Base-by-base conservation (phyloP, 1,284 basidiomycete genomes). In the Cerioporus squamosus region DNA sequence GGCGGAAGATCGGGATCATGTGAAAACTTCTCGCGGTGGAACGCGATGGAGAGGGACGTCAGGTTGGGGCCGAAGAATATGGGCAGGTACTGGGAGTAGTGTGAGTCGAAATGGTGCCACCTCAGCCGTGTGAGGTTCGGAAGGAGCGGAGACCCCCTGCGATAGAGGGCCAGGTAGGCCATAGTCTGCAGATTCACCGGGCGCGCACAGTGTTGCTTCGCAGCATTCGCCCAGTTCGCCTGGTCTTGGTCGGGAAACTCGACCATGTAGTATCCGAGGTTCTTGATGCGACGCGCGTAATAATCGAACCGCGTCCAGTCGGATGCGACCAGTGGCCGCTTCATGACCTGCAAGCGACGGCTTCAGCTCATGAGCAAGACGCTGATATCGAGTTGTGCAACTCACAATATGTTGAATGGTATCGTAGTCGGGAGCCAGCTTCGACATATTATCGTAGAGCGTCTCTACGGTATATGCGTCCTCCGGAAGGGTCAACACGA, bases 231-330 rank as follows among this genome's bases (percentile, higher is more conserved):
- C 39, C 39, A 40, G 4, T 8, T 42, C 3, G 1, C 2, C 5
- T 7, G n/a, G 6, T 20, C 40, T 22, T 42, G 40, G 12, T 42
- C 40, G 2, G 12, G 42, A 43, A 44, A 53, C 10, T 53, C 51
- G 3, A 23, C 10, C 5, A 29, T 3, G 51, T 10, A 39, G 33
- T 38, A 45, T n/a, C 51, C 51, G 14, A 53, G 51, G 18, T 31
- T 2, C 20, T 12, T 38, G 43, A 53, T 45, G 2, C 44, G 43
- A 12, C 22, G 9, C 3, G 51, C 51, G 18, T 53, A 53, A 31
- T 45, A 53, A 22, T 53, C 51, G n/a, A 53, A 53, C n/a, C 51
- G 31, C 3, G 15, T 7, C 51, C 51, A 53, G n/a, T 53, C 51
- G 4, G 51, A 45, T 5, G 17, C 6, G 1, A 23, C 7, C n/a